Evolutionary conservation across 768 basidiomycete genomes (phyloP).

Genomic region (Tubosaeta brunneosetosa): DNA sequence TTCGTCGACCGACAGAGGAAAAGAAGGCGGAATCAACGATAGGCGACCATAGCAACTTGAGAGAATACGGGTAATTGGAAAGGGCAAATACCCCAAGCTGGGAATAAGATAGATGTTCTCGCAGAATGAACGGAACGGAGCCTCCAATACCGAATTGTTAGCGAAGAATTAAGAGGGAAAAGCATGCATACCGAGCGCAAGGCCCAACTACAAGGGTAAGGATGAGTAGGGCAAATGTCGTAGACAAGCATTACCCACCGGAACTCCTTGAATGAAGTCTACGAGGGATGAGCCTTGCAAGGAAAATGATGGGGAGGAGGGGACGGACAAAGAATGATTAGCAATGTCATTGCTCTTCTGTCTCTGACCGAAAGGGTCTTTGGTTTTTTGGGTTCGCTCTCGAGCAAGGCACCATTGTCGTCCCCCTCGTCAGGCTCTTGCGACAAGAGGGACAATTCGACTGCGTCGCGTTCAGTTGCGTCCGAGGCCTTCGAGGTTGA

Average conservation of each 20-base stretch:
- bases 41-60: constrained; percentile 96
- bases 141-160: constrained; percentile 42
- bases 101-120: constrained; percentile 93
- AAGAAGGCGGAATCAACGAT: constrained; percentile 91
- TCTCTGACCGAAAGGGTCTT: constrained; percentile 69
- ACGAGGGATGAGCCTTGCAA: constrained; percentile 13
- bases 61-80: constrained; percentile 90
- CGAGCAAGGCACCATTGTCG: constrained; percentile 35
- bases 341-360: constrained; percentile 75
- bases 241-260: constrained; percentile 49
- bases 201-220: constrained; percentile 54
- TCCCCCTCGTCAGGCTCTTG: constrained; percentile 50
- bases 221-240: constrained; percentile 8
- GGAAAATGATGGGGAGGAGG: constrained; percentile 2
- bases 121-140: constrained; percentile 93
- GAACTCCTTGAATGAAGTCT: constrained; percentile 87
- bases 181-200: constrained; percentile 67
- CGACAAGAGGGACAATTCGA: constrained; percentile 56
- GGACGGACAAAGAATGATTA: constrained; percentile 82
- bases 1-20: constrained; percentile 81
- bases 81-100: constrained; percentile 93
- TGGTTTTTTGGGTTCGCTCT: constrained; percentile 28
- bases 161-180: background rate
- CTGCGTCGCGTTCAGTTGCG: constrained; percentile 40
- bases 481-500: constrained; percentile 28